Base-by-base conservation (phyloP, 2,329 filamentous ascomycete genomes). In the Talaromyces sp. region DNA sequence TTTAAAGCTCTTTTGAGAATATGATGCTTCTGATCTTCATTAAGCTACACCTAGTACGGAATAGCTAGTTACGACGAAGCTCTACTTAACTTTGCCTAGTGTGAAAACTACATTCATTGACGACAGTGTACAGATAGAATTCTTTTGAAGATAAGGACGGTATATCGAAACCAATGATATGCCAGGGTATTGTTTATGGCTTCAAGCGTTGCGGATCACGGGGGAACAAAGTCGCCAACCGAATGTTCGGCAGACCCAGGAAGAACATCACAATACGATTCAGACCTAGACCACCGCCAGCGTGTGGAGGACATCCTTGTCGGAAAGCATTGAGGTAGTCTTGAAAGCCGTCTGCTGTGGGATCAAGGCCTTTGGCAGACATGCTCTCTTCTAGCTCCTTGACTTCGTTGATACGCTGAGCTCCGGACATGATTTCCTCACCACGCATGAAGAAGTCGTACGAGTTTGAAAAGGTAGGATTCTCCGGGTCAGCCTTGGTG, bases 381-480 rank as follows among this genome's bases (percentile, higher is more conserved):
- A 88, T 88, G 42, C 82, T 79, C 67, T 82, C 79, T 66, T 82
- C 79, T 51, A 89, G 76, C 68, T 86, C 82, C 40, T 80, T 77
- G n/a, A 83, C 80, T 70, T 86, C 79, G 75, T 89, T 83, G 66
- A 89, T 86, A 77, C 86, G 86, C 75, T 89, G 86, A 9, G 86
- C 86, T 62, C 86, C 86, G 9, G 83, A 86, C 81, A 86, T 84
- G 73, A 89, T 88, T 72, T 89, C 86, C 73, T 89, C 85, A 14
- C 86, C 86, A 67, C 86, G 84, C 86, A 89, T 88, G 79, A 89
- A 88, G 79, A 89, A 87, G 73, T 89, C 86, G 75, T 87, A 89
- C 3, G 83, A 85, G 78, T 88, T 87, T 51, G 82, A 91, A 65
- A 91, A 84, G 40, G 82, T 81, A 60, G 85, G 82, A 69, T 90